Evolutionary conservation across 2,329 filamentous ascomycete species (phyloP).

Genomic region (Epichloe gansuensis): DNA sequence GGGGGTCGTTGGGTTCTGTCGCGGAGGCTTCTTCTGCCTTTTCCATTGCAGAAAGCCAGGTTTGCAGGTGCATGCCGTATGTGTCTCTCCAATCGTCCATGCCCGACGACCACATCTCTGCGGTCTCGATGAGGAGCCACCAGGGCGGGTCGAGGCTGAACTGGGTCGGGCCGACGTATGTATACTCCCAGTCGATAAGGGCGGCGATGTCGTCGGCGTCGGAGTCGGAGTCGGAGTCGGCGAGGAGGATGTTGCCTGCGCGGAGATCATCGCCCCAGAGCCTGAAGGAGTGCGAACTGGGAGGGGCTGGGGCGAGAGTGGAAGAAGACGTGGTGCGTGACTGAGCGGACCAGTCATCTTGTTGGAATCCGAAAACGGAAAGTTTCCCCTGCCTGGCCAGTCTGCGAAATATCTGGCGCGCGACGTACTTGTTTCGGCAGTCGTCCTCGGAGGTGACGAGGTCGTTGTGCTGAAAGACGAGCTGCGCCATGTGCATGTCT

Average conservation of each 20-base stretch:
- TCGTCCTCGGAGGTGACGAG: constrained; percentile 20
- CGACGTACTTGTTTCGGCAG: constrained; percentile 28
- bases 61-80: constrained; percentile 21
- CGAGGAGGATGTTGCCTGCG: constrained; percentile 20
- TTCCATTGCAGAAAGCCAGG: constrained; percentile 21
- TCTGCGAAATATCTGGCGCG: constrained; percentile 27
- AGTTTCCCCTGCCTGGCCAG: constrained; percentile 15
- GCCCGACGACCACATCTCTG: constrained; percentile 20
- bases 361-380: neutral
- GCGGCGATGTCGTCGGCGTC: constrained; percentile 12
- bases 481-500: constrained; percentile 25
- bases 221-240: neutral
- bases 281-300: constrained; percentile 8
- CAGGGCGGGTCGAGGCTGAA: constrained; percentile 24
- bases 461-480: constrained; percentile 28
- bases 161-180: constrained; percentile 22
- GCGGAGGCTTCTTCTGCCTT: constrained; percentile 14
- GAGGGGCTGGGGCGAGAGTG: too few relatives aligned
- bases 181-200: constrained; percentile 29
- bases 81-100: constrained; percentile 16
- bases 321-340: too few relatives aligned
- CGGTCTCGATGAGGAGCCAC: constrained; percentile 23
- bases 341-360: neutral
- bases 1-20: too few relatives aligned
- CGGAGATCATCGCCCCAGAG: constrained; percentile 24